Percentiles rank a stretch among this genome's conserved stretches.
Conservation (phyloP, 179 eudicot species). For the Nepenthes alata region DNA sequence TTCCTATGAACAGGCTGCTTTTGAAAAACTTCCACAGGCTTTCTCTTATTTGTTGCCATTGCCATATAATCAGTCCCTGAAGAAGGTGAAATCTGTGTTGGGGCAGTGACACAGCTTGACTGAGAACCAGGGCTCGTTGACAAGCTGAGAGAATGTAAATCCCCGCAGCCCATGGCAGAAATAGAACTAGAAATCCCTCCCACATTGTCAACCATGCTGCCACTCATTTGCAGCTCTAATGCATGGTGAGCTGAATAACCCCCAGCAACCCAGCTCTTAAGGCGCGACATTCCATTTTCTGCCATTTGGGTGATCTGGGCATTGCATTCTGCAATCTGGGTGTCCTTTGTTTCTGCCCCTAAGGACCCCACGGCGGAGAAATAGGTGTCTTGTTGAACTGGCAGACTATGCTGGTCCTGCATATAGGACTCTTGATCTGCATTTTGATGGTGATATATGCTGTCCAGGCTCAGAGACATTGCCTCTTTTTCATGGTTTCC, state of each 20-base stretch:
- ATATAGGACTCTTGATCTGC: conserved; percentile 9
- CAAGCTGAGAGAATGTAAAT: conserved; percentile 44
- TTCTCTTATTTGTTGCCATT: conserved; percentile 39
- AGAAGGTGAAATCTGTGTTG: conserved; percentile 2
- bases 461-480: conserved; percentile 50
- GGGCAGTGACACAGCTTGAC: conserved; percentile 54
- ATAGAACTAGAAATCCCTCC: background rate
- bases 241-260: conserved; percentile 4
- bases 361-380: conserved; percentile 10
- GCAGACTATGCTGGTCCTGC: conserved; percentile 4
- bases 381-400: conserved; percentile 26
- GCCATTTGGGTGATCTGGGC: conserved; percentile 11
- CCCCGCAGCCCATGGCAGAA: conserved; percentile 21
- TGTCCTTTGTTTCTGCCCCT: conserved; percentile 5
- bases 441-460: conserved; percentile 39
- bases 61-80: conserved; percentile 3
- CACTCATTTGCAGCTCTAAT: conserved; percentile 1
- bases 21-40: conserved; percentile 21
- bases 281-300: conserved; percentile 2
- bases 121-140: conserved; percentile 88
- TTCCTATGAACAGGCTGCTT: conserved; percentile 55
- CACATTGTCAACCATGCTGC: conserved; percentile 12
- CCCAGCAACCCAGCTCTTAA: conserved; percentile 15
- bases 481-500: conserved; percentile 24
- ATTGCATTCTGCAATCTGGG: conserved; percentile 8